Evolutionary conservation across 1,284 basidiomycete genomes (phyloP), one percentile per base, ranked within the genome.

Genomic region (Cryptococcus sp.): DNA sequence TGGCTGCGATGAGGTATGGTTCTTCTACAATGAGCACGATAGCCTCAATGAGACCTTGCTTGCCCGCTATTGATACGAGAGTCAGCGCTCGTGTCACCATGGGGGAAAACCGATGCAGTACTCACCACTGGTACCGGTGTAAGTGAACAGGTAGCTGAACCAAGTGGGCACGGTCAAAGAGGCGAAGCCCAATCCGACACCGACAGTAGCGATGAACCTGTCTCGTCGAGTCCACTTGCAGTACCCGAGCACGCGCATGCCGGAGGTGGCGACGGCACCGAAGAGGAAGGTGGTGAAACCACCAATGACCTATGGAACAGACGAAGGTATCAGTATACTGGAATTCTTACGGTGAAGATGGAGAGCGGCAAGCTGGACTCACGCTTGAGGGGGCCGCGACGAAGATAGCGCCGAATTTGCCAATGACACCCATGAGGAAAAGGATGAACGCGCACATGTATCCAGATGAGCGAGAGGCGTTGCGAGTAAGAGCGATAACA

Each of bases 21-120:
- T 88, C n/a, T 86, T 90, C 66, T 84, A 88, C 55, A 88, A 92
- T 78, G 64, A 93, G 90, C 19, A 87, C 86, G 62, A 93, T 88
- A 2, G 87, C 88, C 70, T 88, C 82, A 62, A 93, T 84, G 52
- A 93, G 80, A 1, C 91, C 90, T 59, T 83, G 76, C n/a, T 93
- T 77, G 0, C 87, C 89, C 47, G 79, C 81, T 60, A 47, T 2
- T 10, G 11, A 40, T 20, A 47, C 51, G 5, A 39, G 45, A 3
- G 42, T 42, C 20, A 47, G 50, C 27, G 16, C 22, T 25, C 3
- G 15, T 16, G 20, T 25, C 16, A n/a, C 15, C 1, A 47, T 39
- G n/a, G 3, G 40, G 8, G 10, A n/a, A n/a, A 8, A 22, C 6
- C 13, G 13, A 13, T 41, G 35, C 8, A 16, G 13, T 22, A 53